Evolutionary conservation across 1,284 basidiomycete species (phyloP).

Genomic region (Mycosarcoma maydis): DNA sequence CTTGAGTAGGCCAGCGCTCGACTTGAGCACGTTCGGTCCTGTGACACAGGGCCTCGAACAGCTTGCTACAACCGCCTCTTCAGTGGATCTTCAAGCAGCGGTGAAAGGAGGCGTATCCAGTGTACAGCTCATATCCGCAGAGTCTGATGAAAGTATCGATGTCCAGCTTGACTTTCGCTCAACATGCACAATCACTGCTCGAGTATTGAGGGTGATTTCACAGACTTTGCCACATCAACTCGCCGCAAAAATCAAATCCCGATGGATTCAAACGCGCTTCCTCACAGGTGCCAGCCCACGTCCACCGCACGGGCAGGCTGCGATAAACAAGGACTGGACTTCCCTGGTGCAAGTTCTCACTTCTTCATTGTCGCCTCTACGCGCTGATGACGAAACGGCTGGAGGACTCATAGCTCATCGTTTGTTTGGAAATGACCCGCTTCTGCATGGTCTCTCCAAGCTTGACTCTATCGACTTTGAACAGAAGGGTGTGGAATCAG

Average conservation of each 20-base stretch:
- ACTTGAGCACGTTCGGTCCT: slow-evolving; percentile 17
- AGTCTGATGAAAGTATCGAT: neutral
- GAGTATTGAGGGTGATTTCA: slow-evolving; percentile 8
- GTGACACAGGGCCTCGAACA: neutral
- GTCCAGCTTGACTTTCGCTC: slow-evolving; percentile 19
- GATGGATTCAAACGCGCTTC: slow-evolving; percentile 26
- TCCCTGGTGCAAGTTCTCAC: slow-evolving; percentile 5
- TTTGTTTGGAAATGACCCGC: slow-evolving; percentile 15
- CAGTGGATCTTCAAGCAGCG: neutral
- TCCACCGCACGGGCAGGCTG: slow-evolving; percentile 3
- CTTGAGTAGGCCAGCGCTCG: slow-evolving; percentile 3
- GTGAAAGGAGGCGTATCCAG: neutral
- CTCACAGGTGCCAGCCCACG: neutral
- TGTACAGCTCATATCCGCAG: slow-evolving; percentile 4
- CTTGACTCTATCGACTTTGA: neutral
- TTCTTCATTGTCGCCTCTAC: neutral
- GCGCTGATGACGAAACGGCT: neutral
- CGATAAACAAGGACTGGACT: slow-evolving; percentile 18
- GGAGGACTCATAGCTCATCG: slow-evolving; percentile 4
- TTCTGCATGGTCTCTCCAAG: slow-evolving; percentile 11
- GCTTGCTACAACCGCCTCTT: neutral
- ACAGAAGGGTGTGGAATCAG: neutral
- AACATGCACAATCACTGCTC: slow-evolving; percentile 8
- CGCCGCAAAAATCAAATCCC: slow-evolving; percentile 7
- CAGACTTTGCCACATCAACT: slow-evolving; percentile 10